Base-by-base conservation (phyloP, 345 rosid species). In the Hibiscus mutabilis region DNA sequence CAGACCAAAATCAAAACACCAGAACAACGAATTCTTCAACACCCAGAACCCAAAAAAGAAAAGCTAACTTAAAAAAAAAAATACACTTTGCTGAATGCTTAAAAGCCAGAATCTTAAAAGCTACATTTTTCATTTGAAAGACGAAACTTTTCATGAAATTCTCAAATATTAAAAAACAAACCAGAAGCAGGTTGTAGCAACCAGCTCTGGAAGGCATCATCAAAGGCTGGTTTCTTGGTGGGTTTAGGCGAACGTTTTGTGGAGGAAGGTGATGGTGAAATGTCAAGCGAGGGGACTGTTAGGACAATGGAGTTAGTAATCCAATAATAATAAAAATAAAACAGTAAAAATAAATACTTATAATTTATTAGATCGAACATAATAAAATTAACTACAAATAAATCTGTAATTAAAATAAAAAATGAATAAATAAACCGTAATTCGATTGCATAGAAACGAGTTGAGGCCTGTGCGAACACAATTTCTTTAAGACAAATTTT, bases 121-220 rank as follows among this genome's bases (percentile, higher is more conserved):
- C 56, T 24, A 51, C 25, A 33, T 2, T 10, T 13, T 21, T 33
- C 63, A 53, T 25, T 22, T 66, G 33, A 53, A n/a, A n/a, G n/a
- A n/a, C n/a, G n/a, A n/a, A 65, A 46, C 22, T 16, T 46, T 46
- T 33, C 33, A 29, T 6, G 0, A 33, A 72, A 72, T 25, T 13
- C 37, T 42, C 27, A 12, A 66, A 49, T 13, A 40, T 33, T 4
- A 33, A 33, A n/a, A 21, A 60, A 64, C 29, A 22, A 69, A 84
- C 87, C 85, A n/a, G 60, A 56, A 27, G 53, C 56, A 16, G 69
- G 69, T 12, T 63, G 79, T n/a, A 42, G 35, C 14, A 75, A 51
- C 53, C 33, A 24, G 46, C 16, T 15, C n/a, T 70, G 49, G 16
- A 68, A 60, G 52, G 13, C 19, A 35, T 70, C 44, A 8, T 9